Base-by-base conservation (phyloP, 805 yeast genomes). In the Pichia sporocuriosa region DNA sequence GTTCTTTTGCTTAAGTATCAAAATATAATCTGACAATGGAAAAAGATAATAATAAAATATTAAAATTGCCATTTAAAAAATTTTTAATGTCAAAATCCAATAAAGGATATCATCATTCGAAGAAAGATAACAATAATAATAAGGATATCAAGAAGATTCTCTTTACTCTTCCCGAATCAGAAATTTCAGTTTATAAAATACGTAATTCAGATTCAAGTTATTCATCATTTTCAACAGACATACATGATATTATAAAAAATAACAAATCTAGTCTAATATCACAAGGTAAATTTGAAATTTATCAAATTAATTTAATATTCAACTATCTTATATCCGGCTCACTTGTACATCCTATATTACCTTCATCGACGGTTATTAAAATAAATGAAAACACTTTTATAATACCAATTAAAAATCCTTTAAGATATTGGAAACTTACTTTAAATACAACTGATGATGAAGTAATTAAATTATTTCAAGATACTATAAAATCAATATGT, bases 301-400 rank as follows among this genome's bases (percentile, higher is more conserved):
- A 76, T 49, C 79, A 76, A 54, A 62, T 80, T 22, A 51, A 71
- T 45, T 69, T 66, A 44, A 79, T 78, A 8, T 26, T 43, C n/a
- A 43, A 34, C 19, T 81, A 79, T 55, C 54, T 81, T 31, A 73
- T 77, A 11, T 81, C 87, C 61, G 88, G 84, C 0, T 67, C 77
- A 5, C 74, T 85, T 29, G 73, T 84, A 2, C 84, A 84, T 54
- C 94, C 95, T 4, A 72, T 85, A 12, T 62, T 85, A 39, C 85
- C 87, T 4, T 74, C 70, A 46, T 58, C 81, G 40, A 73, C 77
- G 50, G 67, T 85, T 2, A 58, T 82, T 45, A 64, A 84, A 50
- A 67, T 72, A 10, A 62, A 65, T 19, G 47, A 44, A 35, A 66
- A 66, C 37, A 73, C 70, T 50, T 81, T 80, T 50, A 67, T 81